Conservation (phyloP, 2,329 filamentous ascomycete genomes). For the Sphaerulina vaccinii region DNA sequence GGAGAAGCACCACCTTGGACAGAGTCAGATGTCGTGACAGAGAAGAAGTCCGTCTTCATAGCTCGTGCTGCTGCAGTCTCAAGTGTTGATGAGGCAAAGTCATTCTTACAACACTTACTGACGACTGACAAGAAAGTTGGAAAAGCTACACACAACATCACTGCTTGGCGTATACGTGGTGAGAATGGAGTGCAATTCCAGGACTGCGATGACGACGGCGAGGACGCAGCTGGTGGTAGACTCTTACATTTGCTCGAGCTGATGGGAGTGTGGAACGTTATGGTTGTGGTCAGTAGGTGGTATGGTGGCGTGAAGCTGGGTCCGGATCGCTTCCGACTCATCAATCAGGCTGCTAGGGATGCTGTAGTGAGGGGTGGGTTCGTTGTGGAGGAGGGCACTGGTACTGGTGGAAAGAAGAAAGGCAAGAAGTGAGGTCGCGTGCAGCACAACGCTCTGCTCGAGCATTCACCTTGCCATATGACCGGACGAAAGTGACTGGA, state of each 20-base stretch:
- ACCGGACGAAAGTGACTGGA: no score
- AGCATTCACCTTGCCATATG: no score
- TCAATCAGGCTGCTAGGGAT: constrained; percentile 83
- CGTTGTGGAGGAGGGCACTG: constrained; percentile 52
- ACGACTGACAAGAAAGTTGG: constrained; percentile 80
- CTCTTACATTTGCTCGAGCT: constrained; percentile 88
- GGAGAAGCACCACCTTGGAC: constrained; percentile 62
- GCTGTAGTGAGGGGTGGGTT: constrained; percentile 76
- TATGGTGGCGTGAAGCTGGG: constrained; percentile 90
- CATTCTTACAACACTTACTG: constrained; percentile 72
- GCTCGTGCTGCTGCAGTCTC: constrained; percentile 71
- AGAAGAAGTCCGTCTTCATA: constrained; percentile 86
- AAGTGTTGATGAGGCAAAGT: constrained; percentile 68
- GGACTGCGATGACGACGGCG: constrained; percentile 94
- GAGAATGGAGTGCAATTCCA: constrained; percentile 60
- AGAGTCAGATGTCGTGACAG: constrained; percentile 69
- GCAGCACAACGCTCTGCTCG: no score
- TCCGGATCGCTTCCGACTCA: constrained; percentile 83
- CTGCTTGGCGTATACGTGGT: constrained; percentile 80
- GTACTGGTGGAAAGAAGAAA: constrained; percentile 28
- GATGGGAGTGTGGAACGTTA: constrained; percentile 89
- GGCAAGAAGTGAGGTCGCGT: constrained; percentile 26
- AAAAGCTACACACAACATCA: constrained; percentile 92
- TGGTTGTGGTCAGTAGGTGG: constrained; percentile 93
- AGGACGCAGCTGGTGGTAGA: constrained; percentile 83